Base-by-base conservation (phyloP, 257 asterid genomes). In the Agastache rugosa region DNA sequence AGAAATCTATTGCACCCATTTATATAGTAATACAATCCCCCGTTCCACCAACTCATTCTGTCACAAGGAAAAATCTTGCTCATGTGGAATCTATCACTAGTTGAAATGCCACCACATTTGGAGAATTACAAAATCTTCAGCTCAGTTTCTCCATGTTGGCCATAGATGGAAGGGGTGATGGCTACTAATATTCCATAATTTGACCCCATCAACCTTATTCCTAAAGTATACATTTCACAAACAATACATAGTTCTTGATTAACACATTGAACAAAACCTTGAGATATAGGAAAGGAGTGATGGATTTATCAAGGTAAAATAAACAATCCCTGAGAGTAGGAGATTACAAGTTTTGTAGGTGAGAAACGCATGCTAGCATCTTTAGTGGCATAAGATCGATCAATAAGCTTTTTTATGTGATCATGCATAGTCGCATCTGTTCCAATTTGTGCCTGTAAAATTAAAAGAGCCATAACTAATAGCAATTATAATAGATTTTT, bases 361-460 rank as follows among this genome's bases (percentile, higher is more conserved):
- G 90, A 78, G 83, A 94, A 92, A 74, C 87, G 96, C 80, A 86
- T 91, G 85, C 71, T 87, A 47, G 95, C 58, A 78, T 92, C 97
- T 82, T 94, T 94, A 37, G 89, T 92, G 69, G 89, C 99, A 81
- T 94, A 94, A 84, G 72, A 83, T 77, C 99, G 96, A 84, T 94
- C 99, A 78, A 94, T 96, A 78, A 94, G 93, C 90, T 94, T 94
- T 81, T 94, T 92, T 66, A 94, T 94, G 86, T 92, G 98, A 82
- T 94, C 99, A 56, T 94, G 99, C 98, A 94, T 94, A 51, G 99
- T 92, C 63, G 99, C 99, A 84, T 94, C 99, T 51, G 98, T 92
- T 55, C 99, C 99, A 78, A 94, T 92, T 67, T 96, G 93, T 42
- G 96, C 99, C 97, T 90, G 75, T 45, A 60, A 77, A 75, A 61